A percentile compares a stretch with the other conserved stretches of the same genome.
Evolutionary conservation across 78 protist genomes (phyloP).

Genomic region (Dictyostelium brefeldianum): DNA sequence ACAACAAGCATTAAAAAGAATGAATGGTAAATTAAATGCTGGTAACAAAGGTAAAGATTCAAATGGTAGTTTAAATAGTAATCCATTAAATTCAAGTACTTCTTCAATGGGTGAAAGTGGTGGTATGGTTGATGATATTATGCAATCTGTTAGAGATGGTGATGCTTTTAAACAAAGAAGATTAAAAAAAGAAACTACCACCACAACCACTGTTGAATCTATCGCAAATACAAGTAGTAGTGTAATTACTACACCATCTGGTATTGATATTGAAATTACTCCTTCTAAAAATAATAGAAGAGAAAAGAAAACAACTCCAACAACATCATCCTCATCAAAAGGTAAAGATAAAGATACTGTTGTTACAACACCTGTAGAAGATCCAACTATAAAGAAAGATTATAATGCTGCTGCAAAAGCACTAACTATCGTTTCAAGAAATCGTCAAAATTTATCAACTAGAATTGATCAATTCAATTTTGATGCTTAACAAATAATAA

Average conservation of each 20-base stretch:
- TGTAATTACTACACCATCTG: not conserved
- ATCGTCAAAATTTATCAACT: conserved; percentile 42
- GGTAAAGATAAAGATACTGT: not conserved
- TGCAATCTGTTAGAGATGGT: conserved; percentile 70
- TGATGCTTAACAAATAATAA: conserved; percentile 2
- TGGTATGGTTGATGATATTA: conserved; percentile 73
- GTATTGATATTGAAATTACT: not conserved
- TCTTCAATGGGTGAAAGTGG: not conserved
- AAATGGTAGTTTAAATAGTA: not conserved
- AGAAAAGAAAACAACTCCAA: not conserved
- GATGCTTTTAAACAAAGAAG: conserved; percentile 73
- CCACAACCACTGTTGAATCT: not conserved
- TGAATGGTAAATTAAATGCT: conserved; percentile 8
- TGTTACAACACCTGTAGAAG: not conserved
- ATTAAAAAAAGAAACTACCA: conserved; percentile 3
- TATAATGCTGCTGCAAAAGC: conserved; percentile 68
- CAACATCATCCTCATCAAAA: not conserved
- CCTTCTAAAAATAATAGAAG: conserved; percentile 9
- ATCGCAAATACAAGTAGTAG: not conserved
- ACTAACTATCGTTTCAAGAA: conserved; percentile 51
- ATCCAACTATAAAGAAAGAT: conserved; percentile 10
- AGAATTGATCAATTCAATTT: conserved; percentile 46
- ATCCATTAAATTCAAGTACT: not conserved
- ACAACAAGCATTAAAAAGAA: not conserved
- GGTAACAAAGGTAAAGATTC: not conserved